Conservation (phyloP, 768 basidiomycete species). For the Pleurotus citrinopileatus region DNA sequence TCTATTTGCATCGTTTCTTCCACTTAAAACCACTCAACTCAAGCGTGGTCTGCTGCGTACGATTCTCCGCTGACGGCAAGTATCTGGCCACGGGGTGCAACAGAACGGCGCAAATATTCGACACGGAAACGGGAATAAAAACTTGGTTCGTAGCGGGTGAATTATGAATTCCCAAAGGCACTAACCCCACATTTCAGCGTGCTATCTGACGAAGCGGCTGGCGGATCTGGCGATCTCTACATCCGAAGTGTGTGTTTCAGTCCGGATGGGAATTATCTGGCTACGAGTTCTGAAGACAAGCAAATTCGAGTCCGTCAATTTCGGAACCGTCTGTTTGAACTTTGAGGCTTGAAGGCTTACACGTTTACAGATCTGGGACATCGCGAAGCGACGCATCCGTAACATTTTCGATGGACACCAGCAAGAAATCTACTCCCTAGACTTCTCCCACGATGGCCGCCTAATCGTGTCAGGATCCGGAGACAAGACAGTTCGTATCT, state of each 20-base stretch:
- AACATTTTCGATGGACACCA: constrained; percentile 81
- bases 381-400: constrained; percentile 67
- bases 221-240: constrained; percentile 79
- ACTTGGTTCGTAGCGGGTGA: constrained; percentile 59
- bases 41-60: constrained; percentile 83
- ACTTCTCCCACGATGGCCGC: constrained; percentile 75
- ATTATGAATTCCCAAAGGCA: constrained; percentile 11
- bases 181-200: constrained; percentile 46
- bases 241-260: constrained; percentile 94
- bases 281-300: constrained; percentile 94
- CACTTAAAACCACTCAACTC: not conserved
- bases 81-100: constrained; percentile 94
- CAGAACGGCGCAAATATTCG: constrained; percentile 90
- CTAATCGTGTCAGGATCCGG: constrained; percentile 81
- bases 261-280: constrained; percentile 88
- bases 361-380: constrained; percentile 78
- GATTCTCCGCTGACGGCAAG: constrained; percentile 91
- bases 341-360: not conserved
- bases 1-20: not conserved
- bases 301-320: constrained; percentile 30
- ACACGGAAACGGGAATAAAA: constrained; percentile 83
- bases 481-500: constrained; percentile 33
- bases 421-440: constrained; percentile 92
- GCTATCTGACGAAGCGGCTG: constrained; percentile 71
- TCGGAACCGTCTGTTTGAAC: constrained; percentile 20